Evolutionary conservation across 352 stramenopile genomes (phyloP), one percentile per base, ranked within the genome.

Genomic region (Saprolegnia parasitica): DNA sequence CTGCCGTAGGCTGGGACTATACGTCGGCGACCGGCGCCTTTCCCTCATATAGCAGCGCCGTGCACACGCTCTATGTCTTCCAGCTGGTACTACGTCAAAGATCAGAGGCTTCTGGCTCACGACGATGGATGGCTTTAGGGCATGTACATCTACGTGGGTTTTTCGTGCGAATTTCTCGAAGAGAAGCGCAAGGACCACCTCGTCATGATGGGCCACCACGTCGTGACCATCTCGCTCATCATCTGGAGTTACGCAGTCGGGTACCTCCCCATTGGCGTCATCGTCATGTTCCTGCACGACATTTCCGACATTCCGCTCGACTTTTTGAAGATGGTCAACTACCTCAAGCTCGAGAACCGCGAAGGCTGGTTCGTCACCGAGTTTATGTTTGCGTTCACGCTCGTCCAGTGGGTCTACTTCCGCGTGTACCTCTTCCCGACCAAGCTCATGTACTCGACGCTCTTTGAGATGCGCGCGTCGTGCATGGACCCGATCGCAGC

Each of bases 171-270:
- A 66, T 96, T 91, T 68, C 67, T 96, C 32, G 88, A 96, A 72
- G 86, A 93, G 71, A 87, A 92, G 56, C 84, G 86, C 57, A 94
- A 94, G 75, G 88, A 96, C 64, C 94, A 95, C 75, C 72, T 94
- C 54, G 86, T 94, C 26, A 96, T 96, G 87, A 95, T 96, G 87
- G 86, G 86, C 2, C 87, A 95, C 75, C 87, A 95, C 72, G 80
- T 93, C 32, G 83, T 95, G 45, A 96, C 88, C 2, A 93, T 95
- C 56, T 81, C 84, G 37, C 78, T 96, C 23, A 83, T 96, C 32
- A 90, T 81, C 23, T 93, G 85, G 84, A 93, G 83, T 50, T 94
- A 91, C 74, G 77, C 77, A 1, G 73, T 93, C 35, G 84, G 87
- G n/a, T 95, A 89, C 64, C 70, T 93, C 21, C 84, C 85, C 13